Percentiles rank a stretch among this genome's conserved stretches.
These are phyloP conservation scores for Rhinocladiella mackenziei DNA, from an alignment of 2,329 filamentous ascomycete genomes.

Conservation along the genomic window DNA sequence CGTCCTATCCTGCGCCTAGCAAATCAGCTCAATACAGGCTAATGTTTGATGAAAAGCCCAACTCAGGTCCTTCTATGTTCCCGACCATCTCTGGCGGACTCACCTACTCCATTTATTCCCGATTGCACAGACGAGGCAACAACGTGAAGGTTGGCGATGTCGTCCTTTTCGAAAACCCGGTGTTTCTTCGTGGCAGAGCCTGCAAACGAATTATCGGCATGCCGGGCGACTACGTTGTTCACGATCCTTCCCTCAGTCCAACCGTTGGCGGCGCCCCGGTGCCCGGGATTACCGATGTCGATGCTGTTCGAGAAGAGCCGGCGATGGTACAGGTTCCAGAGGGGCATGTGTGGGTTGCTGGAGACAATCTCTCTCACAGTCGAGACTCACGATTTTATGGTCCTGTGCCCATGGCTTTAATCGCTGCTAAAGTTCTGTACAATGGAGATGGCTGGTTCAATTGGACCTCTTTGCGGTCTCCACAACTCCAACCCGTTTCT, in stretches of 20 bases:
- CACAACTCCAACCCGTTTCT: conserved; percentile 12
- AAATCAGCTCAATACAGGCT: too few species aligned
- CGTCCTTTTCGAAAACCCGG: conserved; percentile 72
- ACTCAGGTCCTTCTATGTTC: conserved; percentile 74
- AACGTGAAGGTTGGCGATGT: conserved; percentile 74
- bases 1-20: too few species aligned
- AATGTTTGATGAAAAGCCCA: conserved; percentile 7
- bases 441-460: conserved; percentile 25
- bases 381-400: conserved; percentile 84
- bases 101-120: conserved; percentile 61
- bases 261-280: conserved; percentile 22
- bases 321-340: conserved; percentile 63
- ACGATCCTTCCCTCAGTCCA: conserved; percentile 35
- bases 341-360: conserved; percentile 87
- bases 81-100: conserved; percentile 73
- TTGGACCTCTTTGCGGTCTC: conserved; percentile 20
- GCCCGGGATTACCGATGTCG: conserved; percentile 21
- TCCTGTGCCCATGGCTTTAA: conserved; percentile 76
- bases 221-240: conserved; percentile 57
- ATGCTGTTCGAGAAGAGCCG: conserved; percentile 29
- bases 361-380: conserved; percentile 81
- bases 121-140: conserved; percentile 65
- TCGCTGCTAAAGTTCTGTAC: conserved; percentile 64
- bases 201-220: conserved; percentile 77
- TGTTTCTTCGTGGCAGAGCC: conserved; percentile 56